These are phyloP conservation scores for Urochloa ruziziensis DNA, from an alignment of 176 grass and related monocot species.

Conservation along the genomic window DNA sequence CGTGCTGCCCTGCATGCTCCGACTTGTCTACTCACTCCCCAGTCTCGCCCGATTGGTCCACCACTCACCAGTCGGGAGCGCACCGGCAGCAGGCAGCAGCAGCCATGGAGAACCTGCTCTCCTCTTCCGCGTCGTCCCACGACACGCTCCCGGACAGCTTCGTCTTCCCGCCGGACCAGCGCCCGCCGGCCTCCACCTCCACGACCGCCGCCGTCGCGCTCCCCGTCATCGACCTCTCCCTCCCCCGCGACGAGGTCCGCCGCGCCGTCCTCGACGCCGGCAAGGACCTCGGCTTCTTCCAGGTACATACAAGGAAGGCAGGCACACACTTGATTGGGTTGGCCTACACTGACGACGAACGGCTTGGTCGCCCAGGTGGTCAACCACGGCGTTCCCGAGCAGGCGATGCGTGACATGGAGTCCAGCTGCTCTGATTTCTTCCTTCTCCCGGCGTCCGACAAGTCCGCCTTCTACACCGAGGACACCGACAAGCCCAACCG, in stretches of 20 bases:
- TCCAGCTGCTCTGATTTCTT: constrained; percentile 52
- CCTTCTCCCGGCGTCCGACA: constrained; percentile 35
- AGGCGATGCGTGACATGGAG: constrained; percentile 51
- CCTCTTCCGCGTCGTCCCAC: constrained; percentile 26
- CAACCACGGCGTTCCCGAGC: constrained; percentile 55
- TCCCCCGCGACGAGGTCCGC: constrained; percentile 42
- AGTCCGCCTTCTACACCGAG: constrained; percentile 52
- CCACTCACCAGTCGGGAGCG: not conserved
- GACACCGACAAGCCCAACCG: constrained; percentile 38
- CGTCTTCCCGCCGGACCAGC: constrained; percentile 45
- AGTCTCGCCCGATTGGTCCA: not conserved
- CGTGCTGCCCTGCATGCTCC: not conserved
- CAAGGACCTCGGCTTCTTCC: constrained; percentile 69
- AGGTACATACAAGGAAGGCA: not conserved
- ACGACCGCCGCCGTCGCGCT: constrained; percentile 18
- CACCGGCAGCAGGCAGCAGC: not conserved
- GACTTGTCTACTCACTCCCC: not conserved
- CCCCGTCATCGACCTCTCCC: constrained; percentile 61
- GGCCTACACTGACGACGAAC: no score
- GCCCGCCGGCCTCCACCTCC: constrained; percentile 32
- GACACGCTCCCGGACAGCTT: constrained; percentile 49
- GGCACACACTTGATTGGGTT: no score
- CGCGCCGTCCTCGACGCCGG: constrained; percentile 47
- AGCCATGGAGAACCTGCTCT: constrained; percentile 57
- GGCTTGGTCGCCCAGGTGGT: constrained; percentile 59